Percentiles rank a stretch among this genome's conserved stretches.
Conservation (phyloP, 768 basidiomycete genomes). For the Dacryopinax spathularia region DNA sequence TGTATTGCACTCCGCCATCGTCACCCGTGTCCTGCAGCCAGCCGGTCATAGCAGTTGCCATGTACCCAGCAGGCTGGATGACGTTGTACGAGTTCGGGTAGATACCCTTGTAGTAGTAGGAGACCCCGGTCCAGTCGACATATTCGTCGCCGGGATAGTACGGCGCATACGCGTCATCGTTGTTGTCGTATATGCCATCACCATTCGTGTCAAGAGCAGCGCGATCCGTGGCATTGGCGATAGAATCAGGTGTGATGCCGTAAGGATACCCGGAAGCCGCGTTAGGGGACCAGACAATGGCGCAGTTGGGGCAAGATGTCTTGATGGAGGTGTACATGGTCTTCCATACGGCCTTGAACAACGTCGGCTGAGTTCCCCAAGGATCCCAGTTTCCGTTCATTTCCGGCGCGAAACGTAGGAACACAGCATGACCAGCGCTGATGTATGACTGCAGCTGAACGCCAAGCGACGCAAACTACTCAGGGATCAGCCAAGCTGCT, state of each 20-base stretch:
- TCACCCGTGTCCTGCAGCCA: neutral
- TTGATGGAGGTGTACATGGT: slow-evolving; percentile 16
- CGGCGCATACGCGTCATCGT: slow-evolving; percentile 17
- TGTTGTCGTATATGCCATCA: slow-evolving; percentile 12
- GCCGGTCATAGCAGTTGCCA: slow-evolving; percentile 1
- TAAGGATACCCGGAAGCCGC: neutral
- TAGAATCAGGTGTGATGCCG: neutral
- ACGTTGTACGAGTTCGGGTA: slow-evolving; percentile 1
- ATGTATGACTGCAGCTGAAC: slow-evolving; percentile 11
- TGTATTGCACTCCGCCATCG: neutral
- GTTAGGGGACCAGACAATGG: slow-evolving; percentile 20
- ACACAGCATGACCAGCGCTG: slow-evolving; percentile 15
- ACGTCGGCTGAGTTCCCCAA: slow-evolving; percentile 16
- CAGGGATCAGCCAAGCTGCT: neutral
- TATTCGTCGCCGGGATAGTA: slow-evolving; percentile 19
- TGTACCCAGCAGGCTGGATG: neutral
- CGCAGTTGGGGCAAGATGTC: slow-evolving; percentile 15
- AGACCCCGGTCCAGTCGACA: slow-evolving; percentile 21
- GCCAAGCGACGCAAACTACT: slow-evolving; percentile 11
- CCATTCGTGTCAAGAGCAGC: slow-evolving; percentile 18
- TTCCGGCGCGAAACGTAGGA: slow-evolving; percentile 20
- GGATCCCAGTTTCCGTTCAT: slow-evolving; percentile 20
- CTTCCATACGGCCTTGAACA: slow-evolving; percentile 13
- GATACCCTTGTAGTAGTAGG: slow-evolving; percentile 14
- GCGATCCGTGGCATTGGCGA: slow-evolving; percentile 11